Evolutionary conservation across 441 rosid species (phyloP).

Genomic region (Biscutella laevigata): DNA sequence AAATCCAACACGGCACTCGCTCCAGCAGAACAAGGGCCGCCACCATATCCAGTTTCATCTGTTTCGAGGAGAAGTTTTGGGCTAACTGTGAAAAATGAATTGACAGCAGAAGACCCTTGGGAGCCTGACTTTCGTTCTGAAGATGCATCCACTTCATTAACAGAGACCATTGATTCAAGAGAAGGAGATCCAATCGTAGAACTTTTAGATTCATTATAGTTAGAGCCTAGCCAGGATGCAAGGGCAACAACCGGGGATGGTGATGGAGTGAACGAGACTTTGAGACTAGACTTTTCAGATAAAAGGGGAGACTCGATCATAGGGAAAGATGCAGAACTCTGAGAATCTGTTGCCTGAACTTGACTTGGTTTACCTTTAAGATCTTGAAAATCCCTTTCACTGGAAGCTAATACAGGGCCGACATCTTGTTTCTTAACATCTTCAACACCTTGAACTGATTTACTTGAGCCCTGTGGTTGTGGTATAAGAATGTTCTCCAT

Average conservation of each 20-base stretch:
- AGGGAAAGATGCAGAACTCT: conserved; percentile 58
- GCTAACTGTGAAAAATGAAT: conserved; percentile 45
- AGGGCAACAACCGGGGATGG: conserved; percentile 73
- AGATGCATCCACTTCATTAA: conserved; percentile 57
- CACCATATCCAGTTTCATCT: conserved; percentile 90
- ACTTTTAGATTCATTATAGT: conserved; percentile 45
- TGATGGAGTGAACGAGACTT: conserved; percentile 44
- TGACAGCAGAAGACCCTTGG: conserved; percentile 46
- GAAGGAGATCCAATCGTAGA: conserved; percentile 49
- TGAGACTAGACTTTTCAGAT: conserved; percentile 77
- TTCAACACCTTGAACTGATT: conserved; percentile 40
- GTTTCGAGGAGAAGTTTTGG: conserved; percentile 67
- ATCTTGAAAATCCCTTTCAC: conserved; percentile 40
- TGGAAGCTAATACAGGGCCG: conserved; percentile 50
- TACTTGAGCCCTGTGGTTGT: conserved; percentile 42
- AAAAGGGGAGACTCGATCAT: conserved; percentile 66
- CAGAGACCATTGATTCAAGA: conserved; percentile 53
- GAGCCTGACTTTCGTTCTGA: conserved; percentile 51
- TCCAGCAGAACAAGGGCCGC: conserved; percentile 97
- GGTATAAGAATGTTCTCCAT: conserved; percentile 32
- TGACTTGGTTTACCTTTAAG: conserved; percentile 32
- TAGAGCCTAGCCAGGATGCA: conserved; percentile 79
- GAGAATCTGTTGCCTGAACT: conserved; percentile 53
- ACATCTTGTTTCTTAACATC: conserved; percentile 44
- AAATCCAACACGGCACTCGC: conserved; percentile 92